A percentile compares a stretch with the other conserved stretches of the same genome.
phyloP scores from a whole-genome alignment of 83 land plant species.

The Picea engelmannii region DNA sequence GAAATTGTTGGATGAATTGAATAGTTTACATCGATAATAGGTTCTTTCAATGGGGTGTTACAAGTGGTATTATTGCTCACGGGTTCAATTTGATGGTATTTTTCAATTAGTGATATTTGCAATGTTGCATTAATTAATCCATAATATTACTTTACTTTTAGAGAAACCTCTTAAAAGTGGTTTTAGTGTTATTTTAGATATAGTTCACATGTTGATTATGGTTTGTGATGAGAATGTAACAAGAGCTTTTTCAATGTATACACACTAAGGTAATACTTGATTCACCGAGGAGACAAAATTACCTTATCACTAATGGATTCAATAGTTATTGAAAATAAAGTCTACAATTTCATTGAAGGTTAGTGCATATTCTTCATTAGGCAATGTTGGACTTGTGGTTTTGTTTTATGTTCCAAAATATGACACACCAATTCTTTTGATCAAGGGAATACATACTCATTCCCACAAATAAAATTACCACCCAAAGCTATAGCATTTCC shows the following conservation, averaged over 20 bases:
- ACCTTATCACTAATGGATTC: conserved; percentile 95
- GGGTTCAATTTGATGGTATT: neutral
- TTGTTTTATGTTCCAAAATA: neutral
- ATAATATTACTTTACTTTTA: neutral
- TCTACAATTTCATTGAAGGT: conserved; percentile 99
- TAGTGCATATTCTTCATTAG: neutral
- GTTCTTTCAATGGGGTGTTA: too few relatives aligned
- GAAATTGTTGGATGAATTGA: too few relatives aligned
- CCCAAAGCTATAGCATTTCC: conserved; percentile 82
- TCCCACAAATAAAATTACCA: conserved; percentile 91
- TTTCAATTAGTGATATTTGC: neutral
- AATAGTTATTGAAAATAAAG: conserved; percentile 82
- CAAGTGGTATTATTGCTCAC: too few relatives aligned
- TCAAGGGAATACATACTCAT: conserved; percentile 95
- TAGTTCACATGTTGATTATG: neutral
- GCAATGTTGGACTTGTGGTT: neutral
- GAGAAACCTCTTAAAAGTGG: too few relatives aligned
- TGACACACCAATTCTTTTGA: neutral
- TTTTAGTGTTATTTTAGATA: too few relatives aligned
- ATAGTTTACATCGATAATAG: too few relatives aligned
- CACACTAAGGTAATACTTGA: conserved; percentile 82
- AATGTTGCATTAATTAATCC: neutral
- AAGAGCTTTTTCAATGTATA: neutral
- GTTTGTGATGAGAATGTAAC: neutral
- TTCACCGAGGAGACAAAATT: conserved; percentile 83